Evolutionary conservation across 164 flowering plant genomes (phyloP).

Genomic region (Protea cynaroides): DNA sequence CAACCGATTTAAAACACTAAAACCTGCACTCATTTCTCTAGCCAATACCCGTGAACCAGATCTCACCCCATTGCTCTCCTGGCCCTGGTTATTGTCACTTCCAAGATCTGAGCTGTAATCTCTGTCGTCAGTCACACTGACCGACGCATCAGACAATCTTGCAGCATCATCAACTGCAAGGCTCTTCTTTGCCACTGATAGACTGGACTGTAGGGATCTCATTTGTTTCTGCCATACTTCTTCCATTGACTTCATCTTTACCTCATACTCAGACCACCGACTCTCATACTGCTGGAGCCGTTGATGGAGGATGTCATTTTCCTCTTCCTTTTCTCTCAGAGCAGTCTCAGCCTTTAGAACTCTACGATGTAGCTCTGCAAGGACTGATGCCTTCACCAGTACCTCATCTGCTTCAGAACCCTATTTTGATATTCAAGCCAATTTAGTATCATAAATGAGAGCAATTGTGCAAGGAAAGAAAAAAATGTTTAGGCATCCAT

Average conservation of each 20-base stretch:
- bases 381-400: slow-evolving; percentile 68
- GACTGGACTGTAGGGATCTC: slow-evolving; percentile 91
- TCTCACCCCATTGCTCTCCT: slow-evolving; percentile 55
- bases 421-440: slow-evolving; percentile 25
- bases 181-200: slow-evolving; percentile 88
- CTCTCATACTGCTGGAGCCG: slow-evolving; percentile 85
- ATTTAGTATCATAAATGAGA: not conserved
- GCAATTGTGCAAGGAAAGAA: not conserved
- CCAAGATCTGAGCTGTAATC: slow-evolving; percentile 52
- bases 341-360: slow-evolving; percentile 91
- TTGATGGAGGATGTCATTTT: slow-evolving; percentile 85
- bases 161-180: slow-evolving; percentile 66
- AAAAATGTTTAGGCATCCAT: too few relatives aligned
- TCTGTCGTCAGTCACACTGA: slow-evolving; percentile 42
- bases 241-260: slow-evolving; percentile 96
- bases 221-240: slow-evolving; percentile 99
- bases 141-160: slow-evolving; percentile 74
- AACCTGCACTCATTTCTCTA: slow-evolving; percentile 59
- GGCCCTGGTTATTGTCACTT: slow-evolving; percentile 25
- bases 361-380: slow-evolving; percentile 84
- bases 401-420: slow-evolving; percentile 66
- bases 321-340: slow-evolving; percentile 85
- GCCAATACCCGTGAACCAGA: slow-evolving; percentile 21
- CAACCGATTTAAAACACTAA: slow-evolving; percentile 74
- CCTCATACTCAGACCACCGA: slow-evolving; percentile 94